Evolutionary conservation across 1,284 basidiomycete genomes (phyloP), one percentile per base, ranked within the genome.

Genomic region (Moesziomyces globuligerus): DNA sequence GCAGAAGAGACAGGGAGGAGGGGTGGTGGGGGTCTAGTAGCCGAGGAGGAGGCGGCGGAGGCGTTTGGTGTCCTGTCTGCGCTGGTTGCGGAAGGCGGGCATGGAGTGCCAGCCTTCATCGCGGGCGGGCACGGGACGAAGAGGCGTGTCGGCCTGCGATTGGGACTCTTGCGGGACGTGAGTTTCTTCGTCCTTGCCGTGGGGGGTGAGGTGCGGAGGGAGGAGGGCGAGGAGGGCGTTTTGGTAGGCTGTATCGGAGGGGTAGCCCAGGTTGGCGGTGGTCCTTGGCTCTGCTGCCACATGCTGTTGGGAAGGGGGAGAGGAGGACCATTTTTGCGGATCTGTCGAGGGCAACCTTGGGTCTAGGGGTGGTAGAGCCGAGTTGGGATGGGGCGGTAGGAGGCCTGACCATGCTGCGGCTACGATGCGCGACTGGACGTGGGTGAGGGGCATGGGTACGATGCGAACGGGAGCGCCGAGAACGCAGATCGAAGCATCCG

Each of bases 391-490:
- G 2, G 32, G 48, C 0, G 32, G 20, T 0, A 72, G 21, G 17
- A 17, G 4, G 7, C 56, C 56, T 0, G 64, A 43, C 70, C 72
- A 78, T 17, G 59, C 44, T 4, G 61, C 50, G 1, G 61, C 57
- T 2, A 72, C 62, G 28, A 70, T 65, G 4, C 78, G 53, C 0
- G 72, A 50, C 36, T 81, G 80, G 10, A 66, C 53, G 13, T 81
- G 74, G 3, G 75, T 67, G 10, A 81, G 43, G 0, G 76, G 79
- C 57, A 79, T 79, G n/a, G 80, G 80, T 3, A 81, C 74, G 38
- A 81, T 76, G 8, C 66, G 59, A 3, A 67, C 67, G 3, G 79
- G 80, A 9, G 70, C 58, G 3, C 80, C 80, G 0, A 81, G 48
- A 1, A 81, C 62, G 48, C 56, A 72, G 13, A 81, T 17, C 0